Evolutionary conservation across 208 protist species (phyloP), one percentile per base, ranked within the genome.

Genomic region (Crithidia brevicula): DNA sequence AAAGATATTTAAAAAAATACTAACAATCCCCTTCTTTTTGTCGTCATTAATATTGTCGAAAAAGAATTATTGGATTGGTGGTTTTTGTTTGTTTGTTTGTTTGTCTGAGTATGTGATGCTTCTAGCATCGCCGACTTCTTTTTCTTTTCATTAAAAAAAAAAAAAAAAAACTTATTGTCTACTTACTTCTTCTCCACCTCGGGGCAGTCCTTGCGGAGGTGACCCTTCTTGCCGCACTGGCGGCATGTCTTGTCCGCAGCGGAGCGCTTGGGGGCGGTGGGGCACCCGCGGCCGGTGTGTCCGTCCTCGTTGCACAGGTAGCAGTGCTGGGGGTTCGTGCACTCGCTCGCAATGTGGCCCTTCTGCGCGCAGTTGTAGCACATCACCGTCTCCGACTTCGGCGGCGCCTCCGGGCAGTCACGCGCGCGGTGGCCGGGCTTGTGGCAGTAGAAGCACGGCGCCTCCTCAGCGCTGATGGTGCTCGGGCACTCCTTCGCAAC

Each of bases 381-480:
- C 46, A 75, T 80, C 81, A 84, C 81, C 60, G 66, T 80, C 73
- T 84, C 81, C 61, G 86, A 89, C 67, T 80, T 84, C 13, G 88
- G 85, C 34, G 85, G 85, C 15, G 85, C 81, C 54, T 93, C 75
- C 27, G 91, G 85, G 82, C 93, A 97, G 42, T 93, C 88, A 68
- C 89, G 78, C 45, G 88, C 83, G 34, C 91, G 74, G 82, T 97
- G 93, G 52, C 93, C 93, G 15, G 82, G 61, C 81, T 85, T 85
- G 66, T 85, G 84, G 77, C 93, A 97, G 77, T 89, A 93, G 82
- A 89, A 96, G 71, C 93, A 97, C 46, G 88, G 88, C 18, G 88
- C 85, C 45, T 93, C 72, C 58, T 76, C 80, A 16, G 72, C 81
- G 46, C 77, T 72, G 23, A 89, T 66, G 50, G 63, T 77, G 72